Percentiles rank a stretch among this genome's conserved stretches.
These are phyloP conservation scores for Neurospora sp. DNA, from an alignment of 495 filamentous ascomycete genomes.

Conservation along the genomic window DNA sequence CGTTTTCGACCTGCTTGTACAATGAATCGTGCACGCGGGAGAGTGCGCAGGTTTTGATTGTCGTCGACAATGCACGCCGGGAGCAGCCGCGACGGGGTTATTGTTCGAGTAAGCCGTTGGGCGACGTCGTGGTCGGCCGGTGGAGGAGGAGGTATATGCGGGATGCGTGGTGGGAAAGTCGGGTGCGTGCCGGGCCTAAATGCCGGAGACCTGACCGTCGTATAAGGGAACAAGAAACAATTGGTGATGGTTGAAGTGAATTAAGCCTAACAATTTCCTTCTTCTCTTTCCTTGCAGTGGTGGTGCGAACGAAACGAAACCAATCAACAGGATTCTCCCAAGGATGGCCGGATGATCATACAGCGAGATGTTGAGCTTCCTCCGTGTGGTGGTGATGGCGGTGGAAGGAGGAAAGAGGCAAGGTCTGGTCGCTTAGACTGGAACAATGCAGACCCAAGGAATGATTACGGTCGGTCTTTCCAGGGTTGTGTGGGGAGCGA, in stretches of 20 bases:
- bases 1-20: conserved; percentile 8
- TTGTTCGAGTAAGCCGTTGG: not conserved
- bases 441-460: not conserved
- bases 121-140: not conserved
- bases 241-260: conserved; percentile 24
- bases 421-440: not conserved
- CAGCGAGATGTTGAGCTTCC: conserved; percentile 5
- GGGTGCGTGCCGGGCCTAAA: conserved; percentile 10
- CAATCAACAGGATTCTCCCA: conserved; percentile 28
- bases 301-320: conserved; percentile 31
- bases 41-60: conserved; percentile 6
- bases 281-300: not conserved
- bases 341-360: conserved; percentile 22
- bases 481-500: not conserved
- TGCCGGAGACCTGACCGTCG: conserved; percentile 5
- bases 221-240: conserved; percentile 21
- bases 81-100: not conserved
- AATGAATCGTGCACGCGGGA: conserved; percentile 13
- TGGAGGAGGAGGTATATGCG: conserved; percentile 2
- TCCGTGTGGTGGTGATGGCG: not conserved
- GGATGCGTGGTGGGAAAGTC: conserved; percentile 2
- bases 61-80: conserved; percentile 15
- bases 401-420: not conserved
- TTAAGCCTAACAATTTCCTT: conserved; percentile 14
- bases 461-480: not conserved